phyloP scores from a whole-genome alignment of 2,329 filamentous ascomycete species.

The Fusarium illudens region DNA sequence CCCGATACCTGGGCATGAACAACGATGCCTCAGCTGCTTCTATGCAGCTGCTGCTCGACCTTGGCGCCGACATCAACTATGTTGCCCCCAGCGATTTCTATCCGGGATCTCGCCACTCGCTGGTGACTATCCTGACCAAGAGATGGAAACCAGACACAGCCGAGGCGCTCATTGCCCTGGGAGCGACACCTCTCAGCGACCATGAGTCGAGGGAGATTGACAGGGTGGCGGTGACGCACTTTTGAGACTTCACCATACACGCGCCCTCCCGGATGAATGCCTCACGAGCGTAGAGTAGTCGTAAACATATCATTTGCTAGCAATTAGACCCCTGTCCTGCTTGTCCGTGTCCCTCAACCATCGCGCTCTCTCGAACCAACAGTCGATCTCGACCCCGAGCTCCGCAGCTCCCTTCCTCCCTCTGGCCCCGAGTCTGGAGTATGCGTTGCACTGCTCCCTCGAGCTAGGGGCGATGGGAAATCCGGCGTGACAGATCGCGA shows the following conservation, averaged over 20 bases:
- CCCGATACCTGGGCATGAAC: constrained; percentile 6
- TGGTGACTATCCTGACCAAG: neutral
- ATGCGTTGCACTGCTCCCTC: constrained; percentile 52
- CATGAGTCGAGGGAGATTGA: neutral
- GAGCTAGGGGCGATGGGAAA: constrained; percentile 61
- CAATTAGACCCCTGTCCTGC: neutral
- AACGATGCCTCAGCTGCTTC: neutral
- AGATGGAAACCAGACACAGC: constrained; percentile 6
- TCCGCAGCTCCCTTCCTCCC: constrained; percentile 36
- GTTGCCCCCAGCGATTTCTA: constrained; percentile 11
- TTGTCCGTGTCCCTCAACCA: constrained; percentile 2
- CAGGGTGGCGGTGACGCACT: neutral
- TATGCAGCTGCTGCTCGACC: constrained; percentile 16
- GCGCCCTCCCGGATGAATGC: neutral
- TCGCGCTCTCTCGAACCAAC: constrained; percentile 28
- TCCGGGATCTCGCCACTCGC: constrained; percentile 1
- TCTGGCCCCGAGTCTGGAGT: constrained; percentile 36
- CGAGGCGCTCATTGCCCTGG: neutral
- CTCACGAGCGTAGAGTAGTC: neutral
- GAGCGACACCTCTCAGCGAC: neutral
- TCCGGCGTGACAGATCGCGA: constrained; percentile 65
- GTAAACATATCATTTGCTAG: constrained; percentile 2
- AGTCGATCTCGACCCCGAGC: constrained; percentile 34
- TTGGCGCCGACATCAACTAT: constrained; percentile 13
- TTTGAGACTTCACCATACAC: neutral